Percentiles rank a stretch among this genome's conserved stretches.
Conservation (phyloP, 805 yeast genomes). For the Kodamaea jinghongensis region DNA sequence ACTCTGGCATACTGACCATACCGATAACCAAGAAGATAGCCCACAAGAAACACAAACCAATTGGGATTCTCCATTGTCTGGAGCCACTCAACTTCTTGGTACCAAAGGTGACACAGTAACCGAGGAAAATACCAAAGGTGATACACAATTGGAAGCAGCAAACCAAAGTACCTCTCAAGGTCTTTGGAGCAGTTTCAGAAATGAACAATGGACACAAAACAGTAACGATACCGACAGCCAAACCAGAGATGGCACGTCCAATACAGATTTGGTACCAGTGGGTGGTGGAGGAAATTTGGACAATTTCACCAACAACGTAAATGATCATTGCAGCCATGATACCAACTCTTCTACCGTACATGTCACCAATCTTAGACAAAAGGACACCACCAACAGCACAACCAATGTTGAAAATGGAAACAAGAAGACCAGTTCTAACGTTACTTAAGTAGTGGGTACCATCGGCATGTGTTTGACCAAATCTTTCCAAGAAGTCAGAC, state of each 20-base stretch:
- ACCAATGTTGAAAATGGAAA: conserved; percentile 29
- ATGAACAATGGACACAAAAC: conserved; percentile 28
- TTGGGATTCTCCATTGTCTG: conserved; percentile 27
- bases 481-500: conserved; percentile 21
- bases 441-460: conserved; percentile 21
- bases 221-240: conserved; percentile 27
- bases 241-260: conserved; percentile 27
- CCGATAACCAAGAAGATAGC: conserved; percentile 23
- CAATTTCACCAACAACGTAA: conserved; percentile 26
- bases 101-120: conserved; percentile 26
- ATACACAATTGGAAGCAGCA: conserved; percentile 28
- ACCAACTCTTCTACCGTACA: conserved; percentile 27
- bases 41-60: conserved; percentile 29
- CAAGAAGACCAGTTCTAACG: conserved; percentile 25
- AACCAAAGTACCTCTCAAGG: conserved; percentile 28
- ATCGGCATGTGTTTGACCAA: conserved; percentile 17
- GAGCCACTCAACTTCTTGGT: conserved; percentile 23
- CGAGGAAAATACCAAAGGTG: conserved; percentile 28
- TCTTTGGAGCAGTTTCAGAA: conserved; percentile 26
- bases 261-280: conserved; percentile 26
- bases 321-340: conserved; percentile 25
- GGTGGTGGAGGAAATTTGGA: conserved; percentile 21
- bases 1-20: conserved; percentile 29
- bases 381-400: conserved; percentile 29
- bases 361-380: conserved; percentile 23